phyloP scores from a whole-genome alignment of 176 grass and related monocot genomes.

The Metroxylon sagu region DNA sequence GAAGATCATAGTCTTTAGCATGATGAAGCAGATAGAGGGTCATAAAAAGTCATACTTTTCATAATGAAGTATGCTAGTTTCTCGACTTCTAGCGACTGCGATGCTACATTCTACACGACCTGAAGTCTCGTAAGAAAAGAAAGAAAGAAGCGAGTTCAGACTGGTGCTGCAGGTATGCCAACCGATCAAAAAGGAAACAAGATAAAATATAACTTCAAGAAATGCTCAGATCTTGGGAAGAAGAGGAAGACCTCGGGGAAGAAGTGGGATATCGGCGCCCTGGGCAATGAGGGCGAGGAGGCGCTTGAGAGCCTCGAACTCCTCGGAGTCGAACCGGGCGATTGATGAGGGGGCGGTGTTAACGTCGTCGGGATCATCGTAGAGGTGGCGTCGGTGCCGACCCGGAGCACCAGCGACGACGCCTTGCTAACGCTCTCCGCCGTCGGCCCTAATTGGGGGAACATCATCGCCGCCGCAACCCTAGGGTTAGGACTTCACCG shows the following conservation, averaged over 20 bases:
- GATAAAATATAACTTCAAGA: too few relatives aligned
- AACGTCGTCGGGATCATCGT: conserved; percentile 87
- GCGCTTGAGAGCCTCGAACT: conserved; percentile 80
- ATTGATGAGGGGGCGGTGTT: conserved; percentile 59
- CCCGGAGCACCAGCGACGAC: conserved; percentile 65
- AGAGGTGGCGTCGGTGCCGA: conserved; percentile 91
- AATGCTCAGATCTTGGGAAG: neutral
- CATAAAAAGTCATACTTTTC: too few relatives aligned
- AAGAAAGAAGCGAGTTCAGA: neutral
- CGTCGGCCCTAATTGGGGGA: conserved; percentile 49
- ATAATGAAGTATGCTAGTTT: conserved; percentile 56
- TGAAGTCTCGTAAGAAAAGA: conserved; percentile 5
- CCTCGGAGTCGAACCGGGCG: conserved; percentile 85
- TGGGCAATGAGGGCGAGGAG: conserved; percentile 78
- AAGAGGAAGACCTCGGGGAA: conserved; percentile 54
- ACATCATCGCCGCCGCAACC: conserved; percentile 27
- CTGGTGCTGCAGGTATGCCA: neutral
- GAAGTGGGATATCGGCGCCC: conserved; percentile 65
- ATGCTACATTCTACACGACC: conserved; percentile 92
- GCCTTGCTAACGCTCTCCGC: conserved; percentile 42
- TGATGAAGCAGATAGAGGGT: conserved; percentile 80
- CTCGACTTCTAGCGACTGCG: conserved; percentile 78
- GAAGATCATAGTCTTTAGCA: conserved; percentile 59
- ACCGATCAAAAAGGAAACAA: neutral
- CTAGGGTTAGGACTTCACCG: too few relatives aligned